These are phyloP conservation scores for Hygrocybe punicea DNA, from an alignment of 768 basidiomycete genomes.

Conservation along the genomic window DNA sequence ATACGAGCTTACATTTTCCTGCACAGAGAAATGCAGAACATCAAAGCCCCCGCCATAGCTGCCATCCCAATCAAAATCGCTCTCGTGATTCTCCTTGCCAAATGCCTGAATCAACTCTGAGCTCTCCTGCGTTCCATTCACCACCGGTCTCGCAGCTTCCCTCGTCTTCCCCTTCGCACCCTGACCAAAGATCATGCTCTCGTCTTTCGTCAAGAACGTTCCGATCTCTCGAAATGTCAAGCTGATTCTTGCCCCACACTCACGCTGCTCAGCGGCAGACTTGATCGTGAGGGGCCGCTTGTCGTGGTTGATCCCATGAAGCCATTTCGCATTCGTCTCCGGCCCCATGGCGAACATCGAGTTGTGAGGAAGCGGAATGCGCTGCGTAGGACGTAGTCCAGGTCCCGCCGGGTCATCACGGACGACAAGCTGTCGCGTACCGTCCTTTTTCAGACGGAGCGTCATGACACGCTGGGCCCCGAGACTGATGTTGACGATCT, in stretches of 20 bases:
- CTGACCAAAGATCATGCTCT: constrained; percentile 62
- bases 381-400: constrained; percentile 48
- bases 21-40: constrained; percentile 33
- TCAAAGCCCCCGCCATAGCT: constrained; percentile 67
- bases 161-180: constrained; percentile 64
- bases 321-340: constrained; percentile 68
- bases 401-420: constrained; percentile 16
- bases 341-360: constrained; percentile 80
- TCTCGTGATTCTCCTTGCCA: constrained; percentile 69
- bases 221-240: constrained; percentile 77
- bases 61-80: constrained; percentile 66
- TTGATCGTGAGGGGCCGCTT: constrained; percentile 59
- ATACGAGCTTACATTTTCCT: not conserved
- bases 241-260: constrained; percentile 68
- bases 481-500: constrained; percentile 76
- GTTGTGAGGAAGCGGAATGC: constrained; percentile 73
- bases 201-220: constrained; percentile 60
- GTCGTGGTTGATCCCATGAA: constrained; percentile 75
- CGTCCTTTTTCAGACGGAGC: constrained; percentile 29
- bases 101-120: constrained; percentile 56
- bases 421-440: not conserved
- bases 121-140: constrained; percentile 49
- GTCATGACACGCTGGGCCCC: constrained; percentile 78
- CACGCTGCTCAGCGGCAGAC: constrained; percentile 49
- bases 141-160: constrained; percentile 51